Base-by-base conservation (phyloP, 179 eudicot species). In the Pouteria campechiana region DNA sequence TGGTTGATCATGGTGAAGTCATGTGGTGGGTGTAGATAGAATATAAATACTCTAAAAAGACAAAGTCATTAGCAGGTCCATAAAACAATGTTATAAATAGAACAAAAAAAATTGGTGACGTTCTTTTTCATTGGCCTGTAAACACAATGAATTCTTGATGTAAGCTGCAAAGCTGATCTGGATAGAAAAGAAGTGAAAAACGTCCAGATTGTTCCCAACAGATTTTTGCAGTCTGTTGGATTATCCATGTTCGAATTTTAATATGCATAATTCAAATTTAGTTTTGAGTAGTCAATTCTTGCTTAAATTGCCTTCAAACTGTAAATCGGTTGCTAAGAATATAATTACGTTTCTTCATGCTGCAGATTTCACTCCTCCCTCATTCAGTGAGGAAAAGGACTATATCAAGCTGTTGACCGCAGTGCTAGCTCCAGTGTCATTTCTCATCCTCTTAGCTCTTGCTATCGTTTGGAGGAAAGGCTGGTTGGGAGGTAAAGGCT, bases 321-420 rank as follows among this genome's bases (percentile, higher is more conserved):
- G 32, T 16, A 33, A 3, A 41, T 14, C 41, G 29, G 31, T 27
- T 34, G 17, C 4, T 48, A 32, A 48, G 37, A n/a, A 22, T 48
- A 29, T 14, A 19, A 25, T 10, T 13, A 28, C 7, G 25, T 25
- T 9, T 36, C 24, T 35, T 43, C 21, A 22, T 47, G 50, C n/a
- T 14, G 46, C 58, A 74, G 80, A 65, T 55, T 74, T 74, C 35
- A 32, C 22, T 9, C 66, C 69, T 47, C 80, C 78, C 44, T 37
- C 46, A 39, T 35, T 12, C 12, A 28, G 35, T 32, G 39, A 57
- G 17, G 54, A 47, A 44, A 69, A 48, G 53, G 44, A 30, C 15
- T 9, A 37, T 7, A 17, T 15, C 17, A 14, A 6, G 14, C 38
- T 25, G 3, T 34, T 55, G 46, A 55, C 41, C 44, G 80, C 64